A percentile compares a stretch with the other conserved stretches of the same genome.
Evolutionary conservation across 805 yeast species (phyloP).

Genomic region (baker's yeast (Saccharomyces cerevisiae)): DNA sequence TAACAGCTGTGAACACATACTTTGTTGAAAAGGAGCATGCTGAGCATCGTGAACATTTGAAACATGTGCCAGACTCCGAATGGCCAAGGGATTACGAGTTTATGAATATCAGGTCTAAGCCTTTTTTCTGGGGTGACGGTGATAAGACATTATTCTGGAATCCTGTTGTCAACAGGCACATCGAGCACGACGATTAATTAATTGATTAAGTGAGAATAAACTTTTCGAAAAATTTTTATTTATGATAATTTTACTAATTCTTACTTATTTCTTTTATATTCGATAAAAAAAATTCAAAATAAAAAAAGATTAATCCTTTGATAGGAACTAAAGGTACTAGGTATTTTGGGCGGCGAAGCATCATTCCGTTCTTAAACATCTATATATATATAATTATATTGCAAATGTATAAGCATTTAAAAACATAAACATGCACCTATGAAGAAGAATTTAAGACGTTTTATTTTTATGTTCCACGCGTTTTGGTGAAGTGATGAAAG

Average conservation of each 20-base stretch:
- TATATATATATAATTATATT: neutral
- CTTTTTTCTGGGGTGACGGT: conserved; percentile 98
- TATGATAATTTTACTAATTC: neutral
- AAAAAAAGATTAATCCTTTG: neutral
- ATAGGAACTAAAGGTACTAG: neutral
- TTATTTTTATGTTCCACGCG: neutral
- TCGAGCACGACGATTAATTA: conserved; percentile 32
- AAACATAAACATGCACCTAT: neutral
- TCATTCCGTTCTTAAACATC: neutral
- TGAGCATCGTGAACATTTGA: conserved; percentile 73
- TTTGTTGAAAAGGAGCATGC: conserved; percentile 83
- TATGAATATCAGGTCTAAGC: conserved; percentile 81
- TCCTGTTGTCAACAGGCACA: conserved; percentile 81
- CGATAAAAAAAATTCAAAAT: neutral
- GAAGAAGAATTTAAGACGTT: neutral
- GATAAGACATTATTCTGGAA: conserved; percentile 97
- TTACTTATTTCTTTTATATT: neutral
- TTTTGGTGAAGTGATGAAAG: neutral
- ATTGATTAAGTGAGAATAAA: neutral
- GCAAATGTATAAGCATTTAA: neutral
- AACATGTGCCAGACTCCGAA: conserved; percentile 70
- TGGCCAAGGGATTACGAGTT: conserved; percentile 88
- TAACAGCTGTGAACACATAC: conserved; percentile 73
- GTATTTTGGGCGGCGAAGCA: neutral
- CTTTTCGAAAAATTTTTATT: neutral